Percentiles rank a stretch among this genome's conserved stretches.
These are phyloP conservation scores for Gossypium laxum DNA, from an alignment of 441 rosid species.

Conservation along the genomic window DNA sequence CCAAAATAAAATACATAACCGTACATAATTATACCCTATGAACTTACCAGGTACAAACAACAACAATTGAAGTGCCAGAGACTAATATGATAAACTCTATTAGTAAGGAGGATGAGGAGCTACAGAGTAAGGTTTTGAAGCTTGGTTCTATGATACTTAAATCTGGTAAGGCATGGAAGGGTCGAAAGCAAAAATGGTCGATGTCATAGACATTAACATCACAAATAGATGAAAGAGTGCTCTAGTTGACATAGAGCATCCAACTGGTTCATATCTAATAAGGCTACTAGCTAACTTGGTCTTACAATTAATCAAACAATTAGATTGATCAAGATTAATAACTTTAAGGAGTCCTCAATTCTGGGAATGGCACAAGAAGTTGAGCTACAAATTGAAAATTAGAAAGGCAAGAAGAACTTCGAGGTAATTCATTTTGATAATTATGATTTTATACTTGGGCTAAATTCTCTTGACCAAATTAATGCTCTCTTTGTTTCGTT, in stretches of 20 bases:
- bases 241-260: background rate
- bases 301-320: background rate
- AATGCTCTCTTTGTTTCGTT: background rate
- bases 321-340: background rate
- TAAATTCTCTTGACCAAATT: background rate
- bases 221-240: background rate
- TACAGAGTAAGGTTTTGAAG: background rate
- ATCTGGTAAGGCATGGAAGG: background rate
- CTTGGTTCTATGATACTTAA: background rate
- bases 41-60: background rate
- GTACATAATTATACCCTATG: background rate
- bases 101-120: background rate
- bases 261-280: background rate
- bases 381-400: background rate
- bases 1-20: background rate
- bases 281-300: background rate
- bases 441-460: too few relatives aligned
- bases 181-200: background rate
- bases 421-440: background rate
- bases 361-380: background rate
- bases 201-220: background rate
- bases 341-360: background rate
- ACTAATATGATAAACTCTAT: background rate
- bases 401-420: background rate
- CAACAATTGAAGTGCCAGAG: background rate